Percentiles rank a stretch among this genome's conserved stretches.
Evolutionary conservation across 2,329 filamentous ascomycete genomes (phyloP).

Genomic region (Fusarium bulbicola): DNA sequence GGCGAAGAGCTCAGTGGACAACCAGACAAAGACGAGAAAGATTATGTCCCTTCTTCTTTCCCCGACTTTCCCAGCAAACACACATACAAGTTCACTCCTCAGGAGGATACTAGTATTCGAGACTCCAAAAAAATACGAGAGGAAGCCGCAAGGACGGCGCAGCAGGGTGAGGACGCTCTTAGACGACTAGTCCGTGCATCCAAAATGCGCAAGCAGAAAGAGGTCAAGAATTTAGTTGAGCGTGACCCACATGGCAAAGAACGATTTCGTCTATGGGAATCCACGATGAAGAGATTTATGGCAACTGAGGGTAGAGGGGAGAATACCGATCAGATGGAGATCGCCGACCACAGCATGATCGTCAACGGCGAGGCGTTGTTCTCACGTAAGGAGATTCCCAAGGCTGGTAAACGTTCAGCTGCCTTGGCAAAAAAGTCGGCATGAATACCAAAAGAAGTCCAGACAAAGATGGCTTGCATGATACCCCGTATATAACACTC

Average conservation of each 20-base stretch:
- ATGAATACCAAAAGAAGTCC: slow-evolving; percentile 9
- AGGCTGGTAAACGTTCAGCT: slow-evolving; percentile 54
- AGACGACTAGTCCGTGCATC: slow-evolving; percentile 67
- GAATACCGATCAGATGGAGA: slow-evolving; percentile 56
- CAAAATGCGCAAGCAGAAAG: slow-evolving; percentile 72
- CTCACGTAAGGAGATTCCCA: slow-evolving; percentile 62
- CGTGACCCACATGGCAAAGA: slow-evolving; percentile 62
- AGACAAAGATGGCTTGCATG: slow-evolving; percentile 7
- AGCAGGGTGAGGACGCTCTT: slow-evolving; percentile 70
- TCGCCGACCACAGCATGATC: slow-evolving; percentile 71
- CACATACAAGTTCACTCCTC: slow-evolving; percentile 69
- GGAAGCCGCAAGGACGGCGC: slow-evolving; percentile 66
- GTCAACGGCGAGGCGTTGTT: slow-evolving; percentile 66
- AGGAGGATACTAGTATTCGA: slow-evolving; percentile 55
- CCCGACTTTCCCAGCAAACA: slow-evolving; percentile 71
- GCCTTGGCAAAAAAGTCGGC: slow-evolving; percentile 36
- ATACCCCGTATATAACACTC: slow-evolving; percentile 26
- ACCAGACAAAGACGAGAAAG: slow-evolving; percentile 62
- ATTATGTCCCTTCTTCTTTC: slow-evolving; percentile 67
- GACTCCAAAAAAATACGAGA: slow-evolving; percentile 68
- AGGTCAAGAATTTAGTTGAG: slow-evolving; percentile 65
- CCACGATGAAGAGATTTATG: slow-evolving; percentile 67
- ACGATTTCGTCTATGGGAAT: slow-evolving; percentile 69
- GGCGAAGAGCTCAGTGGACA: slow-evolving; percentile 67
- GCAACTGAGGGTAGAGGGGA: slow-evolving; percentile 44